Base-by-base conservation (phyloP, 306 rosid genomes). In the Potentilla sterilis region DNA sequence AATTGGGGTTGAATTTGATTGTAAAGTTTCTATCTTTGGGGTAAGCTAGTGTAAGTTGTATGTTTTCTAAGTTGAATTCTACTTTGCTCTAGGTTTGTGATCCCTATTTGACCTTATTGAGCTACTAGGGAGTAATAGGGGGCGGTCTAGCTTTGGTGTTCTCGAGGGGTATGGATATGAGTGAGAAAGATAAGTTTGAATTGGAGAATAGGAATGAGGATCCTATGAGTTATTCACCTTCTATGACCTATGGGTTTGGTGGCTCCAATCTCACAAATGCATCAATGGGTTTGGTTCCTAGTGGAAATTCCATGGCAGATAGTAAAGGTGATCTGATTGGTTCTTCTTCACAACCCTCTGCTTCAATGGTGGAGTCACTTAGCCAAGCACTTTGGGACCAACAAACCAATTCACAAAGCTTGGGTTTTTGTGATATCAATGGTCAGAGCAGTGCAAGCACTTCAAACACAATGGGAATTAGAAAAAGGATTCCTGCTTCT, bases 171-270 rank as follows among this genome's bases (percentile, higher is more conserved):
- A 81, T 90, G 89, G 91, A 89, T 82, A 87, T 90, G 93, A 87
- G 92, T 74, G 98, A 84, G 67, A 88, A 83, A 58, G 92, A 90
- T 13, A 89, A 86, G 48, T 84, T 84, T 85, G 97, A 88, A 88
- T 77, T 85, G 4, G 96, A 86, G 54, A 81, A 72, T 78, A 83
- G 92, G 90, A 83, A 70, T 54, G 88, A 76, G 79, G 92, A 92
- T 85, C 90, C 88, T 70, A 69, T 88, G 92, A 86, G 80, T 74
- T 86, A 78, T 83, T 86, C 97, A 41, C 61, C 79, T 81, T 79
- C 87, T 73, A 66, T 87, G 87, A 67, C 88, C 22, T 86, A 87
- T 1, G 97, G 93, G 81, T 95, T 80, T 81, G 87, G 81, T 69
- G 85, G 84, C 71, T 80, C 85, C 48, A 87, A 84, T 83, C 83